Evolutionary conservation across 2,329 filamentous ascomycete species (phyloP).

Genomic region (Ceratocystis alfenasii): DNA sequence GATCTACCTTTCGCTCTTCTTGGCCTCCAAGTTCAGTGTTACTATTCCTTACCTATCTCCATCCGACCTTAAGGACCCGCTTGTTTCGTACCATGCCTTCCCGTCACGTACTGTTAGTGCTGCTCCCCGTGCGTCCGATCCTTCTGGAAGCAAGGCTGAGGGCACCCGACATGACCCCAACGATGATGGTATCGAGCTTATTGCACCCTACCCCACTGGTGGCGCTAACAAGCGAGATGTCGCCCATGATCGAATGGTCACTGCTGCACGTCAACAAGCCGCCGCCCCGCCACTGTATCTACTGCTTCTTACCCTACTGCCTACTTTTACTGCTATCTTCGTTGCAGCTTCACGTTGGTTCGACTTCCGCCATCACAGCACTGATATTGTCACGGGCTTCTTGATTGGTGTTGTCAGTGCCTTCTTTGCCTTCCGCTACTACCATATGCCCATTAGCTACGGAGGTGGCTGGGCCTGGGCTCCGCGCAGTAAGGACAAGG

Average conservation of each 20-base stretch:
- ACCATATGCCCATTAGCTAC: constrained; percentile 47
- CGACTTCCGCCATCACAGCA: constrained; percentile 82
- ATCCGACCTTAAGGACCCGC: constrained; percentile 31
- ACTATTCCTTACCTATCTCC: constrained; percentile 56
- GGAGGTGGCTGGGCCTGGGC: constrained; percentile 88
- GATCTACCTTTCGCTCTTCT: constrained; percentile 74
- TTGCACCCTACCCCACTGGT: constrained; percentile 37
- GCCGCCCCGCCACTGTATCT: constrained; percentile 77
- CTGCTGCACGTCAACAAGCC: constrained; percentile 54
- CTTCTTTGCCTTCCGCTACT: constrained; percentile 69
- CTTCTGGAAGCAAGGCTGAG: constrained; percentile 29
- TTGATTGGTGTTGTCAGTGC: constrained; percentile 60
- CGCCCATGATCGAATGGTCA: constrained; percentile 32
- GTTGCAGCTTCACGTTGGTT: constrained; percentile 78
- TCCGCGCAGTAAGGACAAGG: constrained; percentile 56
- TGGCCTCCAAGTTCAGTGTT: constrained; percentile 71
- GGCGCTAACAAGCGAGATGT: constrained; percentile 25
- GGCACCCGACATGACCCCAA: constrained; percentile 16
- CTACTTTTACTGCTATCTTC: constrained; percentile 64
- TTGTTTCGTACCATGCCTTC: constrained; percentile 51
- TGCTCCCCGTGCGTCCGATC: constrained; percentile 26
- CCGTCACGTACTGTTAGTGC: constrained; percentile 49
- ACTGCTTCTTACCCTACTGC: constrained; percentile 55
- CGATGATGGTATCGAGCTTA: constrained; percentile 55
- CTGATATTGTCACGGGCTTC: constrained; percentile 81